phyloP scores from a whole-genome alignment of 495 filamentous ascomycete genomes.

The Articulospora tetracladia region DNA sequence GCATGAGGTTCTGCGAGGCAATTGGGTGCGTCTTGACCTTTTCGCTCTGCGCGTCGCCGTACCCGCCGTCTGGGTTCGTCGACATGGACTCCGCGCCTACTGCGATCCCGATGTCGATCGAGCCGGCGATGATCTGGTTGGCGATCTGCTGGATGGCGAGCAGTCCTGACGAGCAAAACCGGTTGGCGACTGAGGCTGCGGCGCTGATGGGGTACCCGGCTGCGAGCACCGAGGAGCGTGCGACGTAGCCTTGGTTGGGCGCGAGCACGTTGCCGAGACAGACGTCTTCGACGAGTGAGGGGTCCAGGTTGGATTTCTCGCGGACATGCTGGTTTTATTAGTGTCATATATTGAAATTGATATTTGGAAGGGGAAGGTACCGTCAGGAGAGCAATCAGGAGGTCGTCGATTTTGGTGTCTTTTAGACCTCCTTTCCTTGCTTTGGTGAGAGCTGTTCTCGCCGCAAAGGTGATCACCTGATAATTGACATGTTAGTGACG shows the following conservation, averaged over 20 bases:
- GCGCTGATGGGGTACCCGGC: constrained; percentile 92
- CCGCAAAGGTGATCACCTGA: constrained; percentile 80
- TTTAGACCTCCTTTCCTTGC: constrained; percentile 84
- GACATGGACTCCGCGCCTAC: constrained; percentile 87
- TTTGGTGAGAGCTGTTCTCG: constrained; percentile 77
- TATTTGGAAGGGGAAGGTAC: background rate
- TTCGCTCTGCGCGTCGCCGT: constrained; percentile 31
- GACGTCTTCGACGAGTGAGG: constrained; percentile 84
- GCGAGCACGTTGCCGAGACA: constrained; percentile 90
- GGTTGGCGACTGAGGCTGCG: constrained; percentile 75
- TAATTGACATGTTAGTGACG: background rate
- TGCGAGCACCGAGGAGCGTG: constrained; percentile 81
- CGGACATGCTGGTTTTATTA: constrained; percentile 69
- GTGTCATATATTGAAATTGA: too few relatives aligned
- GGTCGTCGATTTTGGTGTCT: constrained; percentile 81
- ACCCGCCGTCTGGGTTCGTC: constrained; percentile 16
- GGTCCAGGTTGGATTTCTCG: constrained; percentile 71
- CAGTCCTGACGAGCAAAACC: constrained; percentile 95
- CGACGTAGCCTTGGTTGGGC: constrained; percentile 83
- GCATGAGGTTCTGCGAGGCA: constrained; percentile 76
- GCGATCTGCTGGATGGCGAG: constrained; percentile 93
- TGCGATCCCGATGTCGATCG: constrained; percentile 84
- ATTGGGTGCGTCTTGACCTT: constrained; percentile 62
- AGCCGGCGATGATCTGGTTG: constrained; percentile 73
- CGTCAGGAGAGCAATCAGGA: constrained; percentile 62